These are phyloP conservation scores for Mortierella sp. DNA, from an alignment of 371 early-diverging fungal genomes.

Conservation along the genomic window DNA sequence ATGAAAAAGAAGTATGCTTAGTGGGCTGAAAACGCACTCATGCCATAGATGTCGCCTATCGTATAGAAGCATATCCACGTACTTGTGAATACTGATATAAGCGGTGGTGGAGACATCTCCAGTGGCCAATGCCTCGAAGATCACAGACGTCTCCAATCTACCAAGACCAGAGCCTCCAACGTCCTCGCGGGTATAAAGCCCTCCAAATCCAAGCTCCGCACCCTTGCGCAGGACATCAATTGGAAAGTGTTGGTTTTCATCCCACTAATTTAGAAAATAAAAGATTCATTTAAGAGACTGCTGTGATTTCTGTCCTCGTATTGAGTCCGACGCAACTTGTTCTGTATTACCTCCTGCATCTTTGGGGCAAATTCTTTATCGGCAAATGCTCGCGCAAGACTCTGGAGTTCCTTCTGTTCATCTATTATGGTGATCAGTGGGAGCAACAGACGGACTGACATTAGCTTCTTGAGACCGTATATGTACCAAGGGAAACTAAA, in stretches of 20 bases:
- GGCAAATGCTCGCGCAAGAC: conserved; percentile 63
- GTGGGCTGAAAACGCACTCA: neutral
- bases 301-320: no score
- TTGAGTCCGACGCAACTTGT: no score
- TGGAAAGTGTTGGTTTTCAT: conserved; percentile 65
- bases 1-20: neutral
- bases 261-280: conserved; percentile 56
- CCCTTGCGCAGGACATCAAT: conserved; percentile 62
- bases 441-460: neutral
- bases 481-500: neutral
- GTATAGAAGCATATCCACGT: neutral
- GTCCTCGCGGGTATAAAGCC: conserved; percentile 61
- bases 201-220: conserved; percentile 72
- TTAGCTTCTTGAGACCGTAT: neutral
- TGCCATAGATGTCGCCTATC: no score
- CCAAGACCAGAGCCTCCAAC: conserved; percentile 63
- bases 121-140: conserved; percentile 70
- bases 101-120: conserved; percentile 74
- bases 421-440: conserved; percentile 29
- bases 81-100: conserved; percentile 73
- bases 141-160: conserved; percentile 63
- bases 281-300: neutral
- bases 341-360: conserved; percentile 59
- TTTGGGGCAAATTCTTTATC: conserved; percentile 66
- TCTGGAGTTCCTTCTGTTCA: conserved; percentile 61